Evolutionary conservation across 2,329 filamentous ascomycete genomes (phyloP).

Genomic region (Penicillium nordicum): DNA sequence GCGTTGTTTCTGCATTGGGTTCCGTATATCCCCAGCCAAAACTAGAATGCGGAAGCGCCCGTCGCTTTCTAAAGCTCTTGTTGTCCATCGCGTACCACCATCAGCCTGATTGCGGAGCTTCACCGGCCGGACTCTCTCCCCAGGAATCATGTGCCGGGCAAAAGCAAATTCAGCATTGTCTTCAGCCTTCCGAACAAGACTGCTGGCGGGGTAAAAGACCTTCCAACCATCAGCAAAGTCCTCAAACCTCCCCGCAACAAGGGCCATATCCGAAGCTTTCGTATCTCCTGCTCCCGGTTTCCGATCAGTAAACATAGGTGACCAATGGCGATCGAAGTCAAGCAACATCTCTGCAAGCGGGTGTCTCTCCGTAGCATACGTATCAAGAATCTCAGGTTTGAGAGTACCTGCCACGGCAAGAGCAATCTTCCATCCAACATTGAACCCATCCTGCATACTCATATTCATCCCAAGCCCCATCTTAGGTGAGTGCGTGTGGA

Average conservation of each 20-base stretch:
- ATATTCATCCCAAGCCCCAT: constrained; percentile 26
- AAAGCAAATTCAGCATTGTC: not conserved
- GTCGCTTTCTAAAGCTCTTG: constrained; percentile 30
- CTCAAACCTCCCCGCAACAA: constrained; percentile 16
- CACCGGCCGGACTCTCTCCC: constrained; percentile 22
- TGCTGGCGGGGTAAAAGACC: constrained; percentile 9
- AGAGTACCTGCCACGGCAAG: constrained; percentile 45
- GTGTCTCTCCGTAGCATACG: constrained; percentile 54
- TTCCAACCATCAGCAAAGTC: constrained; percentile 16
- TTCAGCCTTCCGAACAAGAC: constrained; percentile 3
- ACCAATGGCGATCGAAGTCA: constrained; percentile 53
- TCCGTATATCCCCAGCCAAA: constrained; percentile 59
- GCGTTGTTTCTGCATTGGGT: constrained; percentile 43
- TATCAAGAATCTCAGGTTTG: constrained; percentile 45
- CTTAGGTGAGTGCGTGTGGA: constrained; percentile 25
- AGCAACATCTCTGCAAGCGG: constrained; percentile 65
- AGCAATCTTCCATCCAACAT: constrained; percentile 57
- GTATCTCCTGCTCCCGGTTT: not conserved
- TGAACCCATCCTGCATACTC: constrained; percentile 53
- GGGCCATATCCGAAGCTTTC: constrained; percentile 18
- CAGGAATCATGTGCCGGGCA: constrained; percentile 2
- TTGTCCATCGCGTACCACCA: constrained; percentile 15
- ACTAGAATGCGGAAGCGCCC: constrained; percentile 43
- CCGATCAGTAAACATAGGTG: constrained; percentile 14
- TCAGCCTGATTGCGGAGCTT: constrained; percentile 20